A percentile compares a stretch with the other conserved stretches of the same genome.
phyloP scores from a whole-genome alignment of 305 asterid species.

The Plantago coronopus region DNA sequence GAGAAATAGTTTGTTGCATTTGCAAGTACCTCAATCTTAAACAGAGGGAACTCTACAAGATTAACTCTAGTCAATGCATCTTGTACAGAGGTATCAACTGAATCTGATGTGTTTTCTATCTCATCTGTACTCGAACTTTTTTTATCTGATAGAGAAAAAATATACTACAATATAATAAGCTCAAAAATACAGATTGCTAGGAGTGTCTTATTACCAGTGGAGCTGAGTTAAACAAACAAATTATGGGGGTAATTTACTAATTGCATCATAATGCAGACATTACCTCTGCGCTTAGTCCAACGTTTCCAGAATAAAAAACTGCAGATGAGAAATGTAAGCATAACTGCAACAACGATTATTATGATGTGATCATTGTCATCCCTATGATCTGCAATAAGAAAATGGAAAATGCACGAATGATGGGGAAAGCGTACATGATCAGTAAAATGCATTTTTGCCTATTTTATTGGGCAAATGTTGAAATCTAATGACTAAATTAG shows the following conservation, averaged over 20 bases:
- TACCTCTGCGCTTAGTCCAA: constrained; percentile 40
- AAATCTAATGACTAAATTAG: no score
- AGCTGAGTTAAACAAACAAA: not conserved
- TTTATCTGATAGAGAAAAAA: constrained; percentile 22
- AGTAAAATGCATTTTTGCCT: not conserved
- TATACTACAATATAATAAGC: constrained; percentile 6
- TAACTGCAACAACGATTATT: constrained; percentile 28
- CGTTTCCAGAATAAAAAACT: constrained; percentile 36
- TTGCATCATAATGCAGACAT: not conserved
- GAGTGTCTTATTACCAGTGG: not conserved
- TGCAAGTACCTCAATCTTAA: constrained; percentile 34
- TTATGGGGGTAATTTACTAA: not conserved
- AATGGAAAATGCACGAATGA: no score
- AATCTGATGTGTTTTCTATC: not conserved
- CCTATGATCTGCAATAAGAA: constrained; percentile 25
- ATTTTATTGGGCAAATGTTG: not conserved
- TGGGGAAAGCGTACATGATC: no score
- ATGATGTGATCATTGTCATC: constrained; percentile 22
- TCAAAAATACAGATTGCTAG: not conserved
- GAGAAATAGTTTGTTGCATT: constrained; percentile 47
- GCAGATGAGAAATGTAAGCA: constrained; percentile 18
- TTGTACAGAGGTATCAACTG: constrained; percentile 24
- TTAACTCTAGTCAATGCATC: constrained; percentile 26
- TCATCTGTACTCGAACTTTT: constrained; percentile 3
- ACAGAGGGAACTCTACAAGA: constrained; percentile 46